Conservation (phyloP, 805 yeast species). For the Naumovozyma baii region DNA sequence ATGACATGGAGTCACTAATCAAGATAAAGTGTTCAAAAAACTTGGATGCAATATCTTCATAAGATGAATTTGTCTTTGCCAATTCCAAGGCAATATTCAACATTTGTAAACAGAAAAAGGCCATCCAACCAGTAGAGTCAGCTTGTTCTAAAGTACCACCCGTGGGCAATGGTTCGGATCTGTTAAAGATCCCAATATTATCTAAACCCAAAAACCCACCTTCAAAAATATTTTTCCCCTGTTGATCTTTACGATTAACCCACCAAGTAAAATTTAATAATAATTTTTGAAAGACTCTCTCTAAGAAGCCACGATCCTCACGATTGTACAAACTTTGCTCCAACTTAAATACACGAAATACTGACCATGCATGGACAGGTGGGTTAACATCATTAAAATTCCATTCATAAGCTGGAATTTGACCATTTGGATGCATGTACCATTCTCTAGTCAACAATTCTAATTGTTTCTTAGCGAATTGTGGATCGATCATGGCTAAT, state of each 20-base stretch:
- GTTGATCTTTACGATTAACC: constrained; percentile 84
- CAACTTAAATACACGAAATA: constrained; percentile 75
- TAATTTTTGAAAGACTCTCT: constrained; percentile 85
- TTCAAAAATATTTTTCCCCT: constrained; percentile 83
- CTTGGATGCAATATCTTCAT: constrained; percentile 89
- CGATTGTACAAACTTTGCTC: constrained; percentile 78
- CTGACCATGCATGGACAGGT: constrained; percentile 95
- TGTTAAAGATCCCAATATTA: constrained; percentile 84
- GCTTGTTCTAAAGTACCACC: constrained; percentile 89
- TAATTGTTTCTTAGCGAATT: constrained; percentile 79
- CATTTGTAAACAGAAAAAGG: constrained; percentile 83
- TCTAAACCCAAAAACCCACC: constrained; percentile 92
- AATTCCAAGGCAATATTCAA: constrained; percentile 84
- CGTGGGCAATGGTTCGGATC: constrained; percentile 88
- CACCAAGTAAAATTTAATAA: constrained; percentile 92
- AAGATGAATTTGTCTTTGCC: constrained; percentile 74
- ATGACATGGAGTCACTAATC: constrained; percentile 91
- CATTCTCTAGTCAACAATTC: constrained; percentile 84
- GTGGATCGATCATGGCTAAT: constrained; percentile 86
- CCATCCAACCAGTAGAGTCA: constrained; percentile 97
- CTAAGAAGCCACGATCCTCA: constrained; percentile 74
- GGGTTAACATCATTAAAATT: constrained; percentile 93
- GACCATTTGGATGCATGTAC: constrained; percentile 99
- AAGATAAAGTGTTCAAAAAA: constrained; percentile 86
- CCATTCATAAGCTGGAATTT: constrained; percentile 95